Base-by-base conservation (phyloP, 108 stramenopile genomes). In the Nitzschia sp. region DNA sequence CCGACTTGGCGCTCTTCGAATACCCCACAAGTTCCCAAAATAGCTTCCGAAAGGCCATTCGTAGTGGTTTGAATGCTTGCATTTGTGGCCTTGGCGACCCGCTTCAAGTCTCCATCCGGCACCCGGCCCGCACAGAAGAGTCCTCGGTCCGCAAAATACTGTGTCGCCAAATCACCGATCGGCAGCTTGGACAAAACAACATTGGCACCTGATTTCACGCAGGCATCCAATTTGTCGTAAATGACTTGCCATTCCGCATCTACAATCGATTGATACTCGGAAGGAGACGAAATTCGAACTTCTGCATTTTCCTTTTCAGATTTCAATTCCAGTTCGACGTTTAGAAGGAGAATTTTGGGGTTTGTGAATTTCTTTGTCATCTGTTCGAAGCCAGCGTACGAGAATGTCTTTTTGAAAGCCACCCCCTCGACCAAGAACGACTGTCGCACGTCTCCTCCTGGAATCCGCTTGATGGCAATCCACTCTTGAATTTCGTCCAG, bases 241-340 rank as follows among this genome's bases (percentile, higher is more conserved):
- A 99, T 99, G 57, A 99, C 98, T 59, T 92, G 82, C 98, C 98
- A 99, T 84, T 99, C 98, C 13, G 98, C 98, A 61, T 99, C 98
- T 18, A 99, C 98, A 71, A 99, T 99, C 60, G 85, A 85, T 82
- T 99, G 98, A 85, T 99, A 99, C 74, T 96, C 78, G 28, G 88
- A 86, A 17, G 98, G 98, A 81, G 95, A 93, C 29, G 94, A 88
- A 75, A 99, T 98, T 34, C 99, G 90, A 17, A 99, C 95, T 80
- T 99, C 98, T 38, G 99, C 98, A 83, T 98, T 98, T 78, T 98
- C 98, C 88, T 98, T 97, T 88, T 98, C 98, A 53, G 79, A 79
- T 87, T 99, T 99, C 63, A 99, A 85, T 84, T 99, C 99, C 59
- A 99, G 82, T 77, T 99, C 99, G 53, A 99, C 97, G 72, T 98